Evolutionary conservation across 2,329 filamentous ascomycete genomes (phyloP).

Genomic region (Colletotrichum chrysophilum): DNA sequence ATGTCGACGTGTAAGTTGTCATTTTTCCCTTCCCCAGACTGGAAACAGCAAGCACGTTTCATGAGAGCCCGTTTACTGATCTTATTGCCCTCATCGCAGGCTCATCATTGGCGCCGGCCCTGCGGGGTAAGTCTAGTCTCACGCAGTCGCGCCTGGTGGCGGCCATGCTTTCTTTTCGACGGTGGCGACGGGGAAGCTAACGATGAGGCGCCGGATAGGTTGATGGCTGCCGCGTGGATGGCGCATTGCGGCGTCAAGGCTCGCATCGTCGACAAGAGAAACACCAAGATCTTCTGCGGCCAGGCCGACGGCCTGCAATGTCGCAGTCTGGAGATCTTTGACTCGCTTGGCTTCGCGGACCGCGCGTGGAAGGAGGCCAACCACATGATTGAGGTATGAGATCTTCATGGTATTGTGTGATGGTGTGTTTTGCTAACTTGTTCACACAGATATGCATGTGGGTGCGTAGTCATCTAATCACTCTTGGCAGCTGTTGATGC

Average conservation of each 20-base stretch:
- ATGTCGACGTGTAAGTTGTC: constrained; percentile 31
- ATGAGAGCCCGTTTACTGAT: neutral
- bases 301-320: constrained; percentile 60
- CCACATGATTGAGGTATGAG: constrained; percentile 68
- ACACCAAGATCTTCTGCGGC: constrained; percentile 42
- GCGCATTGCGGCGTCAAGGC: constrained; percentile 43
- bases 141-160: neutral
- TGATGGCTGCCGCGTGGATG: constrained; percentile 50
- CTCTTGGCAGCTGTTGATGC: neutral
- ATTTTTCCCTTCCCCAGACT: neutral
- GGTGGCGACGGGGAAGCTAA: neutral
- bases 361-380: constrained; percentile 70
- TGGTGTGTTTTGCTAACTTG: constrained; percentile 8
- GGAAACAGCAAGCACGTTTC: neutral
- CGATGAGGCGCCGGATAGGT: constrained; percentile 33
- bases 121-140: constrained; percentile 17
- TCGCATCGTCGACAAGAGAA: constrained; percentile 51
- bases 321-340: constrained; percentile 75
- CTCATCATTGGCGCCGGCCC: constrained; percentile 46
- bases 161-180: neutral
- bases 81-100: constrained; percentile 25
- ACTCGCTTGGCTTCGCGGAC: constrained; percentile 72
- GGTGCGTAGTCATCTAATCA: neutral
- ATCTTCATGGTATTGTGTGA: neutral
- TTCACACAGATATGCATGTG: constrained; percentile 16